Evolutionary conservation across 495 filamentous ascomycete genomes (phyloP), one percentile per base, ranked within the genome.

Genomic region (Penicillium alfredii): DNA sequence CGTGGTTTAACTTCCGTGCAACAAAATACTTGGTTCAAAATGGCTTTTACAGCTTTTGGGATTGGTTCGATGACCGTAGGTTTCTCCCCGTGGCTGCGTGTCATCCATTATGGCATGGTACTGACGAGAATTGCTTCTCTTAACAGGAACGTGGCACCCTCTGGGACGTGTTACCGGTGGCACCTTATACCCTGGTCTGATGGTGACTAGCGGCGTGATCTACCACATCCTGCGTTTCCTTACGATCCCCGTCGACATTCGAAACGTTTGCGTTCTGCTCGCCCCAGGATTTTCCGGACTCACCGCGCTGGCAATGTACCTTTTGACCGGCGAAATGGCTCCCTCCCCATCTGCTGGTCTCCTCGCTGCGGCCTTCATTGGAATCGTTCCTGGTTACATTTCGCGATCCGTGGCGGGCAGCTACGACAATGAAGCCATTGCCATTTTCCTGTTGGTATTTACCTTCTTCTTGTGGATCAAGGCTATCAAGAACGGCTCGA

Each of bases 1-100:
- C 93, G n/a, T 99, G 93, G 93, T 99, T 99, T 67, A 99, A 99
- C 66, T 99, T 99, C 66, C 76, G 93, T 53, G 93, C 93, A 44
- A 97, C 93, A 31, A 96, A 96, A 68, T 96, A 99, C 51, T 76
- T 99, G 31, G 83, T 97, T 36, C 75, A 92, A 52, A 74, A 99
- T 76, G 93, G 93, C 40, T 97, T 99, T 67, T 93, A 95, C 62
- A 86, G 82, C 60, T 99, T 99, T 59, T 99, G 93, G 93, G 90
- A 99, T 66, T 99, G 93, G 93, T 99, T 99, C 57, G 93, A 99
- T 69, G 93, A 99, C 73, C 82, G 92, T 85, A 74, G 30, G 79
- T 64, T 44, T 14, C 29, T 29, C 40, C 41, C 28, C 19, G 18
- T 8, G 31, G 42, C 42, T 41, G 35, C 54, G 33, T 19, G 35